Conservation (phyloP, 176 grass and related monocot genomes). For the Eleusine indica region DNA sequence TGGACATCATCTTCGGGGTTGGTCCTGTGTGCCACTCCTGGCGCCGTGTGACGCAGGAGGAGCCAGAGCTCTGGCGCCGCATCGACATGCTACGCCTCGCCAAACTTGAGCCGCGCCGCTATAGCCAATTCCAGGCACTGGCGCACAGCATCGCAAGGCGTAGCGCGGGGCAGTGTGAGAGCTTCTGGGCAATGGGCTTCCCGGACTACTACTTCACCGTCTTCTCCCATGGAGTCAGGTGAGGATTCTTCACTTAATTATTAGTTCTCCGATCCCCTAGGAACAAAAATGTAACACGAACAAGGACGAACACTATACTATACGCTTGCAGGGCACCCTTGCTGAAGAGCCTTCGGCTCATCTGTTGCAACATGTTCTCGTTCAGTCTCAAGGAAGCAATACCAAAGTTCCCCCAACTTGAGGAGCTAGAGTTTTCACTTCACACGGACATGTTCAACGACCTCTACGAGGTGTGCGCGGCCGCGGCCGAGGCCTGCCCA, state of each 20-base stretch:
- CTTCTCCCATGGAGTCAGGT: constrained; percentile 21
- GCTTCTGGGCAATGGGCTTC: background rate
- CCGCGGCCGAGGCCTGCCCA: background rate
- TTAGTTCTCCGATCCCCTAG: background rate
- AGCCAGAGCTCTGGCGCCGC: constrained; percentile 34
- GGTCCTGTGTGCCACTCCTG: constrained; percentile 4
- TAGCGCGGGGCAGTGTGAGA: constrained; percentile 18
- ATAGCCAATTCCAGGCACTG: background rate
- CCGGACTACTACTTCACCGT: background rate
- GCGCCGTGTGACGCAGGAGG: constrained; percentile 8
- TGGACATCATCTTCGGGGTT: background rate
- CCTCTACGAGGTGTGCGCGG: background rate
- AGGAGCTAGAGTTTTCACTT: constrained; percentile 40
- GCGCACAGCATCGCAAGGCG: background rate
- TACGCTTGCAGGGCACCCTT: background rate
- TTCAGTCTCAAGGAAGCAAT: background rate
- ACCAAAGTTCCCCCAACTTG: constrained; percentile 2
- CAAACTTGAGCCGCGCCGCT: background rate
- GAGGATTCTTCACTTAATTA: background rate
- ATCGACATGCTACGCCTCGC: background rate
- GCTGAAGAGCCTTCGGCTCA: constrained; percentile 22
- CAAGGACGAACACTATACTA: background rate
- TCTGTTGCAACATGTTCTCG: background rate
- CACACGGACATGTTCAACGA: background rate
- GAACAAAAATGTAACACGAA: background rate